Evolutionary conservation across 2,329 filamentous ascomycete species (phyloP).

Genomic region (Penicillium freii): DNA sequence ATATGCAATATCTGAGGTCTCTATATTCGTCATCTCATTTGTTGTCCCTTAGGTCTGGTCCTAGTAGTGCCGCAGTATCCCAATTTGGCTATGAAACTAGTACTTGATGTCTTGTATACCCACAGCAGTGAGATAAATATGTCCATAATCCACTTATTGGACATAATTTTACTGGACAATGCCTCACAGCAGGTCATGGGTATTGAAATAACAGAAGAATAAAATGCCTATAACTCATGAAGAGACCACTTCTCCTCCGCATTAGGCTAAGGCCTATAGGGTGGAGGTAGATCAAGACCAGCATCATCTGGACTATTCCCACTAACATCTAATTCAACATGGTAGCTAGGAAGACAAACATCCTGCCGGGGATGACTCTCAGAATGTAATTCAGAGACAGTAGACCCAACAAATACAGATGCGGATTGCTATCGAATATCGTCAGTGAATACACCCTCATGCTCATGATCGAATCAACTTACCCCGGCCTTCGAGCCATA

Average conservation of each 20-base stretch:
- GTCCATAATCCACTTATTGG: not conserved
- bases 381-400: not conserved
- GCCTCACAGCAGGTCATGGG: not conserved
- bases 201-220: not conserved
- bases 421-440: not conserved
- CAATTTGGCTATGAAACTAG: not conserved
- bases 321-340: not conserved
- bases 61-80: not conserved
- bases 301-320: not conserved
- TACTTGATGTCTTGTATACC: not conserved
- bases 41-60: not conserved
- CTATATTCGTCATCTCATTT: not conserved
- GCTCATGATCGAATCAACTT: not conserved
- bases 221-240: not conserved
- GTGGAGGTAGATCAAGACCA: not conserved
- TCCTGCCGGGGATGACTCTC: not conserved
- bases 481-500: not conserved
- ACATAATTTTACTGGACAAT: not conserved
- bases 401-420: not conserved
- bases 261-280: not conserved
- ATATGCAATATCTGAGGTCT: not conserved
- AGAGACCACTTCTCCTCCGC: not conserved
- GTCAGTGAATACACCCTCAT: not conserved
- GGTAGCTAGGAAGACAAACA: not conserved
- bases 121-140: not conserved